Conservation (phyloP, 768 basidiomycete genomes). For the Russula brevipes region DNA sequence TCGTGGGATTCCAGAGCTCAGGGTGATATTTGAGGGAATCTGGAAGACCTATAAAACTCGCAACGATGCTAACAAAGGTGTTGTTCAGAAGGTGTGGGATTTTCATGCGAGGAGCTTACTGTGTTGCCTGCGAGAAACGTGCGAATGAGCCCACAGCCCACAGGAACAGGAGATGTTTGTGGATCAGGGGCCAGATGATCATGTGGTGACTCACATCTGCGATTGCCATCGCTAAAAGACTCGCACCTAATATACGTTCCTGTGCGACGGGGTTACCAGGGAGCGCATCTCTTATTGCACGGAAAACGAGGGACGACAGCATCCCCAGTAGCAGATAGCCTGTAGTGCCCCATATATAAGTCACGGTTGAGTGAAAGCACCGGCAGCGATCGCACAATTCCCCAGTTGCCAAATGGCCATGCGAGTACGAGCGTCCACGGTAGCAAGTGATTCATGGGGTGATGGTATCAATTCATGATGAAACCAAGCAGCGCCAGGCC, state of each 20-base stretch:
- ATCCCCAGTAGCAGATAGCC: slow-evolving; percentile 62
- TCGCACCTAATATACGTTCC: slow-evolving; percentile 62
- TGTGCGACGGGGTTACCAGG: slow-evolving; percentile 53
- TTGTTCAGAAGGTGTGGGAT: background rate
- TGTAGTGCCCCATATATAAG: slow-evolving; percentile 26
- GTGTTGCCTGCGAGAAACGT: slow-evolving; percentile 44
- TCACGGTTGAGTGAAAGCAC: background rate
- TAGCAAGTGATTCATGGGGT: slow-evolving; percentile 30
- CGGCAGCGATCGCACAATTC: slow-evolving; percentile 44
- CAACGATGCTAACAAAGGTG: slow-evolving; percentile 44
- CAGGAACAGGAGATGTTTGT: background rate
- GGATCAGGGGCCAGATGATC: background rate
- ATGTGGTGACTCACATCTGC: slow-evolving; percentile 53
- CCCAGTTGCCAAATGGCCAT: slow-evolving; percentile 67
- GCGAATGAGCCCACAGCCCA: too few species aligned
- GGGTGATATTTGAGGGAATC: slow-evolving; percentile 46
- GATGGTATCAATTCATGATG: slow-evolving; percentile 59
- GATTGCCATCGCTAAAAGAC: slow-evolving; percentile 56
- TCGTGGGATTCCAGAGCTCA: slow-evolving; percentile 61
- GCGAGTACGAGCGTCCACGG: slow-evolving; percentile 45
- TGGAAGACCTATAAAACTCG: slow-evolving; percentile 56
- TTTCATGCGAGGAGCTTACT: slow-evolving; percentile 38
- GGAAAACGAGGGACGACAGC: slow-evolving; percentile 60
- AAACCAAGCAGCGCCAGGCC: slow-evolving; percentile 62
- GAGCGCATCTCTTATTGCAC: slow-evolving; percentile 58